Percentiles rank a stretch among this genome's conserved stretches.
phyloP scores from a whole-genome alignment of 495 filamentous ascomycete genomes.

The Entonaema liquescens region DNA sequence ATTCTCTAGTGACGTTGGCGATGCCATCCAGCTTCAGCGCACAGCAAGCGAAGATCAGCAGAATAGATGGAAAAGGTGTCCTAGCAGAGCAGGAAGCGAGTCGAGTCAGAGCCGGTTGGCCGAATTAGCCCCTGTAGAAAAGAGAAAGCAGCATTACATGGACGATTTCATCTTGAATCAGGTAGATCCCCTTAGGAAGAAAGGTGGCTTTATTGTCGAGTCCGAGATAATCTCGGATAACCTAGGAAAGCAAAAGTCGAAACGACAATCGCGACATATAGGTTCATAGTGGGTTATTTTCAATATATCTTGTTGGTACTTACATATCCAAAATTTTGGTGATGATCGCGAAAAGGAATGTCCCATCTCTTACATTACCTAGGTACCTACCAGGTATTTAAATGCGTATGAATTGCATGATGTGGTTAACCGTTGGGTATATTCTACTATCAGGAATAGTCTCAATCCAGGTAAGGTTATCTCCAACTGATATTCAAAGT shows the following conservation, averaged over 20 bases:
- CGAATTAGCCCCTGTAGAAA: constrained; percentile 16
- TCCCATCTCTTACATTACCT: no score
- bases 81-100: constrained; percentile 35
- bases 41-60: constrained; percentile 13
- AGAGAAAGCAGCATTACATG: constrained; percentile 26
- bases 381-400: no score
- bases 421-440: neutral
- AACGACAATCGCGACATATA: constrained; percentile 5
- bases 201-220: constrained; percentile 21
- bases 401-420: no score
- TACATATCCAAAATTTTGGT: no score
- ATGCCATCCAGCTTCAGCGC: constrained; percentile 26
- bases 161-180: constrained; percentile 37
- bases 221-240: constrained; percentile 27
- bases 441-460: no score
- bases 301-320: no score
- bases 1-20: constrained; percentile 24
- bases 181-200: constrained; percentile 32
- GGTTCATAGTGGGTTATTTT: neutral
- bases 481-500: no score
- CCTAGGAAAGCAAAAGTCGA: constrained; percentile 24
- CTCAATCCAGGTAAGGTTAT: no score
- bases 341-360: no score
- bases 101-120: constrained; percentile 30
- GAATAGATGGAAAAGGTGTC: constrained; percentile 31